These are phyloP conservation scores for Botrytis aclada DNA, from an alignment of 2,329 filamentous ascomycete genomes.

Conservation along the genomic window DNA sequence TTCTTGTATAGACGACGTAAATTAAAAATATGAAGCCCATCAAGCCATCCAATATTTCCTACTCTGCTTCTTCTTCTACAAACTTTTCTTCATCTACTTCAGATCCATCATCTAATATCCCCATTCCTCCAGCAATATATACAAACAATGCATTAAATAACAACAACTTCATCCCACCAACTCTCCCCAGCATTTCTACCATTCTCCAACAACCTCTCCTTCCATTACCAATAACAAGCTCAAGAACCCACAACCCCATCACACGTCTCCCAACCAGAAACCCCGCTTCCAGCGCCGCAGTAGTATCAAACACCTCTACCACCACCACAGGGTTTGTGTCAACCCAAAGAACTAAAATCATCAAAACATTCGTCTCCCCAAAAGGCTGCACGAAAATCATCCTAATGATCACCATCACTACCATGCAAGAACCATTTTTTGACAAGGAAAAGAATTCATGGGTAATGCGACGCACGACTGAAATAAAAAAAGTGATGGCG, in stretches of 20 bases:
- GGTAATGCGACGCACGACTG: background rate
- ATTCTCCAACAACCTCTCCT: background rate
- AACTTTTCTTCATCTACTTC: background rate
- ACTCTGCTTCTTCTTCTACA: background rate
- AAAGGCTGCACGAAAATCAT: background rate
- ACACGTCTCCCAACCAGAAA: background rate
- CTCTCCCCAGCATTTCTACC: background rate
- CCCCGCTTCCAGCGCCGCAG: no score
- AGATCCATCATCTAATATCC: background rate
- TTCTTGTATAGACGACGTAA: conserved; percentile 1
- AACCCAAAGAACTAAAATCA: background rate
- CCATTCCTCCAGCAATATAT: background rate
- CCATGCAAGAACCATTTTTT: background rate
- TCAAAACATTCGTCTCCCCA: background rate
- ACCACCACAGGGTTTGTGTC: background rate
- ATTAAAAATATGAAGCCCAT: conserved; percentile 1
- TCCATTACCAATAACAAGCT: background rate
- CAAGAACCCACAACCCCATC: background rate
- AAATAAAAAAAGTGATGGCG: background rate
- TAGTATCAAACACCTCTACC: background rate
- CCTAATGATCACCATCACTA: background rate
- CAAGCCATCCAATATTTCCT: background rate
- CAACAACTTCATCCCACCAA: background rate
- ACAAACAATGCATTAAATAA: background rate
- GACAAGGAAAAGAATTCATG: background rate